phyloP scores from a whole-genome alignment of 208 protist species.

The Trypanosomatidae sp. region DNA sequence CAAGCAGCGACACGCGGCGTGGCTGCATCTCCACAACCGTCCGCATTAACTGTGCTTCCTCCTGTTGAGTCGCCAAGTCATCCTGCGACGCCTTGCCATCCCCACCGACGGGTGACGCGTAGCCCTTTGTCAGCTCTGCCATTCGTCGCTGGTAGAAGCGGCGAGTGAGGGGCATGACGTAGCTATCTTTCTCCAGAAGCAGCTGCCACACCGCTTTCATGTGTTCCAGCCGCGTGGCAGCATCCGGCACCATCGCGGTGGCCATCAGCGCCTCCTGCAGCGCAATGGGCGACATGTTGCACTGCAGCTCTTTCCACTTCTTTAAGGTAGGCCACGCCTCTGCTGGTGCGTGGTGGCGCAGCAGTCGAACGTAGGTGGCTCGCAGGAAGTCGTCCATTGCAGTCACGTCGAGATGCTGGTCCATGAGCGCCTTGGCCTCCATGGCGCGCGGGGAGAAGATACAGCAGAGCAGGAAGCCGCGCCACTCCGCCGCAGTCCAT shows the following conservation, averaged over 20 bases:
- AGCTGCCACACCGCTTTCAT: constrained; percentile 48
- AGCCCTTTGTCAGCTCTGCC: constrained; percentile 28
- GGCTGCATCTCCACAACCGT: constrained; percentile 68
- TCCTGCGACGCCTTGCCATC: not conserved
- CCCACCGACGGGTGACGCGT: not conserved
- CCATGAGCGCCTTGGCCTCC: constrained; percentile 62
- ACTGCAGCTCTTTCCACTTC: constrained; percentile 32
- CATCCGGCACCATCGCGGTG: constrained; percentile 38
- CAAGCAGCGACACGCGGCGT: constrained; percentile 69
- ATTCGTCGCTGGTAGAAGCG: constrained; percentile 55
- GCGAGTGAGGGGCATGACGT: constrained; percentile 85
- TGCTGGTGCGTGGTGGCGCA: constrained; percentile 75
- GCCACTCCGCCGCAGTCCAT: constrained; percentile 87
- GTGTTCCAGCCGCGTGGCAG: constrained; percentile 26
- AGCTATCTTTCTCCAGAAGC: constrained; percentile 66
- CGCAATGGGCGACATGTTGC: constrained; percentile 73
- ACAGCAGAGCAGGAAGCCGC: constrained; percentile 84
- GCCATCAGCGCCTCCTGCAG: constrained; percentile 87
- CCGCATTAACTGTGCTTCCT: constrained; percentile 39
- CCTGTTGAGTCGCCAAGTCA: not conserved
- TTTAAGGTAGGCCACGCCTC: constrained; percentile 37
- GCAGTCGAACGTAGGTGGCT: constrained; percentile 70
- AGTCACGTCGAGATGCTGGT: constrained; percentile 37
- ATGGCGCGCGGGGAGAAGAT: constrained; percentile 73
- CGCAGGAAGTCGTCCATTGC: constrained; percentile 89